A percentile compares a stretch with the other conserved stretches of the same genome.
These are phyloP conservation scores for Metschnikowia hibisci DNA, from an alignment of 805 yeast genomes.

Conservation along the genomic window DNA sequence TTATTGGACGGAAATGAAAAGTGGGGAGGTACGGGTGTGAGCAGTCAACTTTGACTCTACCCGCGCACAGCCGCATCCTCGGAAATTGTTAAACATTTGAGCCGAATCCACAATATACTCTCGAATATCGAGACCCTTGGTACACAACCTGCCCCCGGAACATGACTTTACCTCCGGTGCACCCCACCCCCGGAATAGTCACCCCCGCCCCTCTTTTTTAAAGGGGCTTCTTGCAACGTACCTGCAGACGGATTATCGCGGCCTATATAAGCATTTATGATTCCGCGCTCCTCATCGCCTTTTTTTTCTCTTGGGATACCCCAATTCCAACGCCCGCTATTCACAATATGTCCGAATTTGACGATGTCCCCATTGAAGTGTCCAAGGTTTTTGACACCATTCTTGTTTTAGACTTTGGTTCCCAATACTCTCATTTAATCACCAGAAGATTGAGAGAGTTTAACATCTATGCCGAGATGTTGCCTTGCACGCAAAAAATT, in stretches of 20 bases:
- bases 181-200: slow-evolving; percentile 3
- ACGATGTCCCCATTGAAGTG: slow-evolving; percentile 55
- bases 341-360: slow-evolving; percentile 11
- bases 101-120: too few relatives aligned
- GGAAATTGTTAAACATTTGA: not conserved
- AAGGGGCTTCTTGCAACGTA: not conserved
- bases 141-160: too few relatives aligned
- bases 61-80: slow-evolving; percentile 2
- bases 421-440: slow-evolving; percentile 95
- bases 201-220: not conserved
- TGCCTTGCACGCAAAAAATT: slow-evolving; percentile 98
- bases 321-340: slow-evolving; percentile 1
- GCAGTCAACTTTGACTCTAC: slow-evolving; percentile 1
- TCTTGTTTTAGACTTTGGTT: slow-evolving; percentile 94
- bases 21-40: not conserved
- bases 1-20: not conserved
- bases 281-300: slow-evolving; percentile 3
- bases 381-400: slow-evolving; percentile 93
- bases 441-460: slow-evolving; percentile 97
- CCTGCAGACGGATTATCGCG: slow-evolving; percentile 5
- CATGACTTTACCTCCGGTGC: not conserved
- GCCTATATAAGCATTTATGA: not conserved
- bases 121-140: too few relatives aligned
- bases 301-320: slow-evolving; percentile 5
- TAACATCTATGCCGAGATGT: slow-evolving; percentile 98